Evolutionary conservation across 1,139 yeast genomes (phyloP).

Genomic region (Blastobotrys indianensis): DNA sequence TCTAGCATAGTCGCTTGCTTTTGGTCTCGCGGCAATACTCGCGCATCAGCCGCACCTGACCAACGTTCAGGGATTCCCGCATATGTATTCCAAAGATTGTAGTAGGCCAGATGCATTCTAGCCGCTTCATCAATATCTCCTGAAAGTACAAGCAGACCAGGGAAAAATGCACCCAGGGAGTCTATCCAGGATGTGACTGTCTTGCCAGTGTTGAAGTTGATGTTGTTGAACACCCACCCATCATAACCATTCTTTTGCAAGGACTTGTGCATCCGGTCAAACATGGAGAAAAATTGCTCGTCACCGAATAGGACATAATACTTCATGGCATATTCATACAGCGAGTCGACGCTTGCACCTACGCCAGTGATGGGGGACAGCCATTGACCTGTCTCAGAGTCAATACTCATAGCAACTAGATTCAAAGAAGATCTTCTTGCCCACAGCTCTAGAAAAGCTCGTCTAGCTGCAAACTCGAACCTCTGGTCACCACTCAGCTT

Average conservation of each 20-base stretch:
- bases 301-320: slow-evolving; percentile 70
- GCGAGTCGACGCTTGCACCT: slow-evolving; percentile 93
- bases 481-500: slow-evolving; percentile 65
- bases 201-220: slow-evolving; percentile 50
- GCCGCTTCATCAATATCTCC: slow-evolving; percentile 71
- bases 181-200: slow-evolving; percentile 68
- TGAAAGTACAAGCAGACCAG: slow-evolving; percentile 73
- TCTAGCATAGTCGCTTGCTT: slow-evolving; percentile 5
- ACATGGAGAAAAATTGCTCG: slow-evolving; percentile 51
- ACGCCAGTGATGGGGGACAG: slow-evolving; percentile 63
- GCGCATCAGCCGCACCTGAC: slow-evolving; percentile 38
- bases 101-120: slow-evolving; percentile 54
- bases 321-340: slow-evolving; percentile 83
- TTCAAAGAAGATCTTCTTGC: slow-evolving; percentile 53
- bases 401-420: slow-evolving; percentile 72
- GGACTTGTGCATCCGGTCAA: slow-evolving; percentile 54
- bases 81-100: slow-evolving; percentile 74
- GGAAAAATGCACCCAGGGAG: slow-evolving; percentile 79
- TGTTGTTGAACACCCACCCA: slow-evolving; percentile 58
- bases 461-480: slow-evolving; percentile 57
- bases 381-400: slow-evolving; percentile 54
- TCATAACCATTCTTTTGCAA: slow-evolving; percentile 44
- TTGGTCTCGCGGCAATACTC: background rate
- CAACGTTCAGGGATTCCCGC: slow-evolving; percentile 88
- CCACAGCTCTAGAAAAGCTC: slow-evolving; percentile 72